Evolutionary conservation across 2,329 filamentous ascomycete species (phyloP).

Genomic region (Alternaria panax): DNA sequence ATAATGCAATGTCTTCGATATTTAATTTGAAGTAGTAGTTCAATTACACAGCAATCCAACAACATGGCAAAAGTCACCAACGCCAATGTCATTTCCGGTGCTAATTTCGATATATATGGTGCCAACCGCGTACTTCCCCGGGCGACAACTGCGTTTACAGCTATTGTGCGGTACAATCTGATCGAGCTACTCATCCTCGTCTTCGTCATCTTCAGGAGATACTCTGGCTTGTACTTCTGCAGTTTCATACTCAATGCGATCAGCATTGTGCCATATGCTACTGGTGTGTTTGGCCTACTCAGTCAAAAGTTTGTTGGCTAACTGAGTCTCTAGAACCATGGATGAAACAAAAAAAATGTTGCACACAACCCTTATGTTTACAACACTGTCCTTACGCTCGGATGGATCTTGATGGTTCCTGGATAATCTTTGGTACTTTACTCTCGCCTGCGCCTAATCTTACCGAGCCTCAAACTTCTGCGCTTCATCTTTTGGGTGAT

Average conservation of each 20-base stretch:
- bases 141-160: conserved; percentile 10
- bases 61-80: neutral
- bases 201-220: conserved; percentile 23
- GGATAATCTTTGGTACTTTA: neutral
- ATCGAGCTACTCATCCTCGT: conserved; percentile 27
- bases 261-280: conserved; percentile 18
- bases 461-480: neutral
- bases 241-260: conserved; percentile 15
- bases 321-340: neutral
- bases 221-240: conserved; percentile 27
- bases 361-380: neutral
- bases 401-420: neutral
- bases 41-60: neutral
- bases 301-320: neutral
- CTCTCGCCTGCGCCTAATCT: neutral
- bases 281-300: neutral
- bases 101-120: conserved; percentile 17
- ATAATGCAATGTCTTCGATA: neutral
- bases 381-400: neutral
- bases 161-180: conserved; percentile 29
- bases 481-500: neutral
- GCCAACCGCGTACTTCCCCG: conserved; percentile 9
- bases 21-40: neutral
- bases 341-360: neutral
- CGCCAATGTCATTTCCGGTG: conserved; percentile 9